Base-by-base conservation (phyloP, 208 protist genomes). In the Leishmania tropica region DNA sequence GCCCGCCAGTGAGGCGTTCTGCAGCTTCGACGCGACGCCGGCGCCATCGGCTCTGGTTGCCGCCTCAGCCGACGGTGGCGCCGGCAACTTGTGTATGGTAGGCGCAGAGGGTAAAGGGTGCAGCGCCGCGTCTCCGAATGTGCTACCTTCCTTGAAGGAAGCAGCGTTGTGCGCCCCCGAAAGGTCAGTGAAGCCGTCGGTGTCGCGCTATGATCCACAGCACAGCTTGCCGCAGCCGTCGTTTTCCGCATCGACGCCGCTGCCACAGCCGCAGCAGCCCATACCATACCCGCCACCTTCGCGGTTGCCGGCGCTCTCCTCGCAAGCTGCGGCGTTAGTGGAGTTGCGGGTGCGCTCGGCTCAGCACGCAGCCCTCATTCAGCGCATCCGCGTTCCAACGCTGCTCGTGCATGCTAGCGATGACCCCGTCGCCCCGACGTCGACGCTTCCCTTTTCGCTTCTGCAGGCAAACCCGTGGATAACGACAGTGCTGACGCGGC, bases 401-500 rank as follows among this genome's bases (percentile, higher is more conserved):
- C 77, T 92, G 35, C 80, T 92, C 42, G 47, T 92, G 31, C 88
- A 89, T 78, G 79, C 86, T 11, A 54, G 67, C n/a, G 88, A 92
- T 71, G 88, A 92, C 60, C 77, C 79, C 19, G 84, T 87, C 37
- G 84, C 86, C 24, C 89, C 86, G 53, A 72, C 75, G 71, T 78
- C 77, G 60, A 85, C 84, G 45, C 47, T 92, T 37, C 86, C 88
- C 13, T 80, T 87, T 47, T 62, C 75, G n/a, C 67, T 82, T 68
- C 80, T 92, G 35, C 71, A 83, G 73, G 83, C 70, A 2, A 88
- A 90, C 54, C 84, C 86, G 42, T 81, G 83, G 56, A 81, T 88
- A 11, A 76, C 84, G 19, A 85, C 79, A n/a, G 86, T 89, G 58
- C 75, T 92, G 74, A 88, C 89, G n/a, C 89, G 86, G 28, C 88